A percentile compares a stretch with the other conserved stretches of the same genome.
Conservation (phyloP, 73 alveolate genomes). For the Uronychia setigera region DNA sequence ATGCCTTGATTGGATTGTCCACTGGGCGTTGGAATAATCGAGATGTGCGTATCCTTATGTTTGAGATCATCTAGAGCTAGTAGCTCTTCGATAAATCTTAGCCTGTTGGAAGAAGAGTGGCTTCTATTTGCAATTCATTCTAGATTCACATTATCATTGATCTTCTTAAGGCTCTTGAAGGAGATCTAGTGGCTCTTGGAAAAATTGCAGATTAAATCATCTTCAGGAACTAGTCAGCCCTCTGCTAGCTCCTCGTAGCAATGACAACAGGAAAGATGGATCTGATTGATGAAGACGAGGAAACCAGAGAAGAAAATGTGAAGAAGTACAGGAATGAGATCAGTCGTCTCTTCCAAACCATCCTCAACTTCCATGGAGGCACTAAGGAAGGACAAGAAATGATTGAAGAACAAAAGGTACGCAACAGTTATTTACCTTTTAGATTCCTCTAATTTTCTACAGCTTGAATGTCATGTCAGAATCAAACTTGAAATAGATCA, state of each 20-base stretch:
- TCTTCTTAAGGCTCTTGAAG: slow-evolving; percentile 1
- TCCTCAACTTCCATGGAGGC: background rate
- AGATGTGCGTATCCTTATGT: background rate
- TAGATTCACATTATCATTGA: background rate
- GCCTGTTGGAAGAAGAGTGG: no score
- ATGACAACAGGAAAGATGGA: background rate
- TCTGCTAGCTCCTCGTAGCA: slow-evolving; percentile 3
- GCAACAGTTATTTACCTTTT: no score
- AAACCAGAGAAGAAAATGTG: background rate
- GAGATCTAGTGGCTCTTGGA: background rate
- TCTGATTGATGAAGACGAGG: background rate
- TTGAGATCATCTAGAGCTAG: background rate
- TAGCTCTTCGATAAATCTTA: background rate
- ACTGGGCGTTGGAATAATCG: background rate
- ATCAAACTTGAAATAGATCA: background rate
- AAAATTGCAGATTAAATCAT: background rate
- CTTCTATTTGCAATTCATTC: no score
- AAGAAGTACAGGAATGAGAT: background rate
- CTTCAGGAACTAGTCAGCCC: background rate
- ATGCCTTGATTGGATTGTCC: background rate
- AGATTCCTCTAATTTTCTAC: background rate
- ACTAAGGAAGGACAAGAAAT: background rate
- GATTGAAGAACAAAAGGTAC: background rate
- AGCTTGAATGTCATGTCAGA: background rate
- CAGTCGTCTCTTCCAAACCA: background rate